A percentile compares a stretch with the other conserved stretches of the same genome.
phyloP scores from a whole-genome alignment of 2,329 filamentous ascomycete species.

The Paradendryphiella salina region DNA sequence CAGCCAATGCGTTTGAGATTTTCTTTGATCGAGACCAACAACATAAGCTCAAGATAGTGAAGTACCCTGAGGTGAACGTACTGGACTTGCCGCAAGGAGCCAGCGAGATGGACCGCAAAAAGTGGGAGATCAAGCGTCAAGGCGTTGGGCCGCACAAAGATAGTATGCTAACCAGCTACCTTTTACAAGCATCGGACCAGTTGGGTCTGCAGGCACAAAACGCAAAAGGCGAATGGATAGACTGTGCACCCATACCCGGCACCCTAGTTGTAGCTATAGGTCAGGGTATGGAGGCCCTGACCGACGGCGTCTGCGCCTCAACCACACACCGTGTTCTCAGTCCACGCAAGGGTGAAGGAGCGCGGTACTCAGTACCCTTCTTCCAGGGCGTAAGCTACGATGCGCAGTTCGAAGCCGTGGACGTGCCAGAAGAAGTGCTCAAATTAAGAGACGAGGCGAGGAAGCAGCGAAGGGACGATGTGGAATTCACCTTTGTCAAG shows the following conservation, averaged over 20 bases:
- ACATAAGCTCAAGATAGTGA: conserved; percentile 88
- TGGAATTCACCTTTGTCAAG: conserved; percentile 81
- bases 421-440: conserved; percentile 65
- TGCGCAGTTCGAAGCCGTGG: conserved; percentile 77
- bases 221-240: conserved; percentile 75
- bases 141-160: conserved; percentile 81
- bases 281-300: conserved; percentile 83
- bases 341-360: conserved; percentile 68
- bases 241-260: conserved; percentile 73
- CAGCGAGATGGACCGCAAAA: conserved; percentile 43
- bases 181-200: conserved; percentile 79
- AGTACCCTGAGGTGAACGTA: conserved; percentile 69
- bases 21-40: conserved; percentile 75
- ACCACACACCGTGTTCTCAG: conserved; percentile 85
- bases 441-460: conserved; percentile 65
- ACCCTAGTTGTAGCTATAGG: conserved; percentile 87
- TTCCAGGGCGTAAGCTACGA: conserved; percentile 85
- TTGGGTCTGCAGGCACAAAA: conserved; percentile 82
- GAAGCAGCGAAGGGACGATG: conserved; percentile 64
- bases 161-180: conserved; percentile 78
- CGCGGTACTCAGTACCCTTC: conserved; percentile 80
- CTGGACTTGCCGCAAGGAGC: conserved; percentile 34
- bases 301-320: conserved; percentile 75
- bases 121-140: conserved; percentile 60
- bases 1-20: conserved; percentile 68